A percentile compares a stretch with the other conserved stretches of the same genome.
These are phyloP conservation scores for Lactarius indigo DNA, from an alignment of 768 basidiomycete genomes.

Conservation along the genomic window DNA sequence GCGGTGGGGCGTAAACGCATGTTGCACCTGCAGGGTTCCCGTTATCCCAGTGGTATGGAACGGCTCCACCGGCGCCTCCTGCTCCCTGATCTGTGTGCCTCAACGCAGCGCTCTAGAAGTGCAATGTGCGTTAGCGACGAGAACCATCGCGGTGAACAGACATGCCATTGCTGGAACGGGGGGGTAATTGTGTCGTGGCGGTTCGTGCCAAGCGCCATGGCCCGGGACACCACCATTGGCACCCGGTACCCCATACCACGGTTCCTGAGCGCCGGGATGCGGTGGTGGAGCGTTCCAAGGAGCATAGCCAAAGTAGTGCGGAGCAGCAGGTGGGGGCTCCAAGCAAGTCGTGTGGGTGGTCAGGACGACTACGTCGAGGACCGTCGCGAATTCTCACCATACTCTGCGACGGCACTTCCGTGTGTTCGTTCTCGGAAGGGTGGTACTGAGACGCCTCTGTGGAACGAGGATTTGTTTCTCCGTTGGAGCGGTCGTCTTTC, in stretches of 20 bases:
- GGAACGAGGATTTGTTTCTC: neutral
- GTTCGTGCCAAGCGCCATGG: neutral
- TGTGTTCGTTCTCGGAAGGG: neutral
- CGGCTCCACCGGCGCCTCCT: neutral
- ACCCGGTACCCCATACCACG: neutral
- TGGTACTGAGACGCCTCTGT: neutral
- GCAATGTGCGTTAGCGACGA: neutral
- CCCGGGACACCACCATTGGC: neutral
- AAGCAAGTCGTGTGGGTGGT: neutral
- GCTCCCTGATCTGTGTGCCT: neutral
- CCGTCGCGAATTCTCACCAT: neutral
- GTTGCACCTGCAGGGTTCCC: neutral
- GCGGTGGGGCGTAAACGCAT: neutral
- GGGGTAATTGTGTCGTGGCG: neutral
- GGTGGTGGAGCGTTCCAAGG: slow-evolving; percentile 2
- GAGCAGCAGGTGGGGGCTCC: neutral
- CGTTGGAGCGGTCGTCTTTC: neutral
- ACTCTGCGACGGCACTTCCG: neutral
- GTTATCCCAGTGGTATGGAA: neutral
- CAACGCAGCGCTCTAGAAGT: neutral
- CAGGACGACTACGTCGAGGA: neutral
- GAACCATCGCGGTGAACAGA: neutral
- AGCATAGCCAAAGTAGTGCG: neutral
- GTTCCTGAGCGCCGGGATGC: neutral
- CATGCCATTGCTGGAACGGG: neutral